These are phyloP conservation scores for Penicillium daleae DNA, from an alignment of 495 filamentous ascomycete genomes.

Conservation along the genomic window DNA sequence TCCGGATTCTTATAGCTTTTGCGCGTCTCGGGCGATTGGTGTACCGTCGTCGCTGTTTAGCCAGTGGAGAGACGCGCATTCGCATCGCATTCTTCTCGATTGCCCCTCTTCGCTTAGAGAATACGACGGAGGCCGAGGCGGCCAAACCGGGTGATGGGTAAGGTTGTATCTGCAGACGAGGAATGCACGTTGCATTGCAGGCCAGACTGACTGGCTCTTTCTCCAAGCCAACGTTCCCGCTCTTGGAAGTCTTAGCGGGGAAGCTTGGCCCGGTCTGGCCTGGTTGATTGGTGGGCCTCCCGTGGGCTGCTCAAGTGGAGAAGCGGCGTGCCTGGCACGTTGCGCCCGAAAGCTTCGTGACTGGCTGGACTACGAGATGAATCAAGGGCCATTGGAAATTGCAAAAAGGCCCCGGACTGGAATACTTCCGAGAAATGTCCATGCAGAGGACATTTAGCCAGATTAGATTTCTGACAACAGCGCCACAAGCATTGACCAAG, in stretches of 20 bases:
- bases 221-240: not conserved
- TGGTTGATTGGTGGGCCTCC: not conserved
- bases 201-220: constrained; percentile 11
- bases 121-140: not conserved
- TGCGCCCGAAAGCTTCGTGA: constrained; percentile 10
- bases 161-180: not conserved
- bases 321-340: constrained; percentile 16
- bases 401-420: not conserved
- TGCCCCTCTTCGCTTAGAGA: constrained; percentile 8
- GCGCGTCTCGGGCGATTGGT: not conserved
- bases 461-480: too few relatives aligned
- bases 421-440: constrained; percentile 3
- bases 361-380: constrained; percentile 10
- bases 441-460: not conserved
- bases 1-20: constrained; percentile 24
- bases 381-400: not conserved
- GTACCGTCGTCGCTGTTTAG: too few relatives aligned
- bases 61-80: constrained; percentile 6
- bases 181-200: constrained; percentile 18
- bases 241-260: not conserved
- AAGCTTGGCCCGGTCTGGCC: constrained; percentile 1
- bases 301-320: not conserved
- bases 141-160: not conserved
- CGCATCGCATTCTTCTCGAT: not conserved
- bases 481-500: constrained; percentile 1